Conservation (phyloP, 1,139 yeast species). For the Suhomyces ambrosiae region DNA sequence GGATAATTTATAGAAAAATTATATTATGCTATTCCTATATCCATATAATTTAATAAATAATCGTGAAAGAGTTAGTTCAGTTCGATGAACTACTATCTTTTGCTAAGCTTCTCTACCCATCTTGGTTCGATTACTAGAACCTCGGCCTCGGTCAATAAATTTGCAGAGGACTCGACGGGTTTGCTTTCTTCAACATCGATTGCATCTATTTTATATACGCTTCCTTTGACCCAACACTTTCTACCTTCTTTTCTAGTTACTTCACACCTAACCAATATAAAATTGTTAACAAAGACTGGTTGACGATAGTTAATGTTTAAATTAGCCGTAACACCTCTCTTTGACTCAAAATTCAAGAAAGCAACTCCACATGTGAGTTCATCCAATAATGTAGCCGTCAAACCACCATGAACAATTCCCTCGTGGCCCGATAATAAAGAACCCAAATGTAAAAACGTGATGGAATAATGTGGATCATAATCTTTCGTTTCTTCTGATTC, state of each 20-base stretch:
- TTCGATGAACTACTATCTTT: slow-evolving; percentile 4
- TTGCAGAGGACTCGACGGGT: slow-evolving; percentile 24
- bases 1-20: slow-evolving; percentile 37
- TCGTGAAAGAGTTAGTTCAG: too few relatives aligned
- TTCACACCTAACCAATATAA: slow-evolving; percentile 39
- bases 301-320: slow-evolving; percentile 44
- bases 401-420: slow-evolving; percentile 59
- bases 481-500: slow-evolving; percentile 26
- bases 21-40: too few relatives aligned
- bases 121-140: slow-evolving; percentile 49
- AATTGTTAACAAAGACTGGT: slow-evolving; percentile 40
- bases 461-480: slow-evolving; percentile 27
- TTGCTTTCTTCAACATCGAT: slow-evolving; percentile 16
- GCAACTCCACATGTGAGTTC: slow-evolving; percentile 56
- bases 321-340: slow-evolving; percentile 49
- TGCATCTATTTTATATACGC: slow-evolving; percentile 28
- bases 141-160: slow-evolving; percentile 42
- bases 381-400: slow-evolving; percentile 55
- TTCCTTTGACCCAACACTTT: slow-evolving; percentile 48
- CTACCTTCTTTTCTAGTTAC: slow-evolving; percentile 39
- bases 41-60: slow-evolving; percentile 1
- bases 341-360: slow-evolving; percentile 47
- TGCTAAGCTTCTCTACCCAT: slow-evolving; percentile 44
- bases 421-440: slow-evolving; percentile 50
- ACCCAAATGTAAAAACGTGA: slow-evolving; percentile 52